phyloP scores from a whole-genome alignment of 140 eudicot genomes.

The Flaveria floridana region DNA sequence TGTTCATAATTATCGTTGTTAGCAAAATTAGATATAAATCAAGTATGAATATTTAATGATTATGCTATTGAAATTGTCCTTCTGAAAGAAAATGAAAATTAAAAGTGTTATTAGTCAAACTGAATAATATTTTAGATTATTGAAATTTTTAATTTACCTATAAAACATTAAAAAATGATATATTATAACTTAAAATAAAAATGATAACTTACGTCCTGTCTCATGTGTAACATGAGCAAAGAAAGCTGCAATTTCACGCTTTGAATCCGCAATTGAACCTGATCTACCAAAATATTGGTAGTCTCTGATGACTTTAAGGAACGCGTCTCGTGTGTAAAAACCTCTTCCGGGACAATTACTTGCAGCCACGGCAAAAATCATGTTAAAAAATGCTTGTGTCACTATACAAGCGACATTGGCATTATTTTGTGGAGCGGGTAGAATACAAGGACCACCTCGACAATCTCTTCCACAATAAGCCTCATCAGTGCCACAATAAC shows the following conservation, averaged over 20 bases:
- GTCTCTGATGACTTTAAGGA: slow-evolving; percentile 34
- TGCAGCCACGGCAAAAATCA: slow-evolving; percentile 33
- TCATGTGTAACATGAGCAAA: slow-evolving; percentile 60
- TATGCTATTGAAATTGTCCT: too few relatives aligned
- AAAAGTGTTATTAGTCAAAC: not conserved
- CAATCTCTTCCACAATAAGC: slow-evolving; percentile 55
- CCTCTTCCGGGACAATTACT: slow-evolving; percentile 41
- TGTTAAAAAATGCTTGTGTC: slow-evolving; percentile 34
- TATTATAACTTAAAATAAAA: too few relatives aligned
- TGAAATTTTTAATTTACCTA: too few relatives aligned
- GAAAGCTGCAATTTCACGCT: slow-evolving; percentile 54
- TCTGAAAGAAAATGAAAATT: too few relatives aligned
- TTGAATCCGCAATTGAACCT: slow-evolving; percentile 44
- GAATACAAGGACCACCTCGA: slow-evolving; percentile 42
- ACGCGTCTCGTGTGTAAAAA: slow-evolving; percentile 47
- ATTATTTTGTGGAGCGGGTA: slow-evolving; percentile 29
- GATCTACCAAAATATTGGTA: slow-evolving; percentile 43
- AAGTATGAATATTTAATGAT: too few relatives aligned
- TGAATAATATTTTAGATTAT: too few relatives aligned
- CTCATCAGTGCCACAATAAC: slow-evolving; percentile 48
- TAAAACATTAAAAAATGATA: too few relatives aligned
- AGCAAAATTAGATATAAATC: too few relatives aligned
- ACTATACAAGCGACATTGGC: slow-evolving; percentile 36
- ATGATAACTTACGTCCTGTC: slow-evolving; percentile 43
- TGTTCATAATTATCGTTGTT: too few relatives aligned